A percentile compares a stretch with the other conserved stretches of the same genome.
These are phyloP conservation scores for Lecanicillium sp. DNA, from an alignment of 2,329 filamentous ascomycete genomes.

Conservation along the genomic window DNA sequence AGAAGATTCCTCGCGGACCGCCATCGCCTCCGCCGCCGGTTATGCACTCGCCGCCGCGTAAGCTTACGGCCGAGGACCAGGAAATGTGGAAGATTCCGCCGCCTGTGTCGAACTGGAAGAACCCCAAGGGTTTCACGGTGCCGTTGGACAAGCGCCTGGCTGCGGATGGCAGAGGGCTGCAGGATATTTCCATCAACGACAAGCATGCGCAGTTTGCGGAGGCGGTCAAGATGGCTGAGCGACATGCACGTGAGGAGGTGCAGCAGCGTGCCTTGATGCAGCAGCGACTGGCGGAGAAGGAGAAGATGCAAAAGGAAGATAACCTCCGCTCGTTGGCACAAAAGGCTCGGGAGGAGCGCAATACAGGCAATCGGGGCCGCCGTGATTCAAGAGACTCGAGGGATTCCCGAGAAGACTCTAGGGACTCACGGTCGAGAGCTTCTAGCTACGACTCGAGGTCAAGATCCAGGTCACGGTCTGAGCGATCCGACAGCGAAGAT, in stretches of 20 bases:
- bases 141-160: slow-evolving; percentile 92
- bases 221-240: slow-evolving; percentile 85
- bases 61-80: slow-evolving; percentile 93
- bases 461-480: slow-evolving; percentile 47
- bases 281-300: slow-evolving; percentile 90
- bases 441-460: slow-evolving; percentile 27
- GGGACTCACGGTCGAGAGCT: slow-evolving; percentile 30
- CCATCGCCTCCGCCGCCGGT: slow-evolving; percentile 89
- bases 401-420: slow-evolving; percentile 29
- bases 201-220: slow-evolving; percentile 97
- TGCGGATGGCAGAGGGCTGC: slow-evolving; percentile 82
- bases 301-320: slow-evolving; percentile 90
- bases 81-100: slow-evolving; percentile 88
- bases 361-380: slow-evolving; percentile 31
- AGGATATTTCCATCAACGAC: slow-evolving; percentile 95
- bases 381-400: slow-evolving; percentile 24
- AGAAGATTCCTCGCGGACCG: slow-evolving; percentile 90
- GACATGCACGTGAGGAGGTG: slow-evolving; percentile 92
- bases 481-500: slow-evolving; percentile 48
- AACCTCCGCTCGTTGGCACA: slow-evolving; percentile 80
- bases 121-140: slow-evolving; percentile 95
- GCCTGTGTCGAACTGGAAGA: slow-evolving; percentile 97
- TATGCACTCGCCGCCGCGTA: slow-evolving; percentile 89
- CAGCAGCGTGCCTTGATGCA: slow-evolving; percentile 91
- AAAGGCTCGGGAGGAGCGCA: slow-evolving; percentile 79